Base-by-base conservation (phyloP, 2,329 filamentous ascomycete genomes). In the Cadophora gregata region DNA sequence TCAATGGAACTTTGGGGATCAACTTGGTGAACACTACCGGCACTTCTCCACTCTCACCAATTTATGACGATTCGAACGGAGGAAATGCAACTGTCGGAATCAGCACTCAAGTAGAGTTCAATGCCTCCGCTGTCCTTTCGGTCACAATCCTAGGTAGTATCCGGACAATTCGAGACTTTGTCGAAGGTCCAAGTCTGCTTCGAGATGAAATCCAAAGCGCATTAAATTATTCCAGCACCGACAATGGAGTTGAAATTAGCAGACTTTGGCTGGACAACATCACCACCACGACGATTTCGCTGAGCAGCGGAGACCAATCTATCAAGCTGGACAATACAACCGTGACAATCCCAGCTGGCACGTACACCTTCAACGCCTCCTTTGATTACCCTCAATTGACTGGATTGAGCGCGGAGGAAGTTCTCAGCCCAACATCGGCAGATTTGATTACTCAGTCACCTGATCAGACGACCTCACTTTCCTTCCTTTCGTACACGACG, bases 301-400 rank as follows among this genome's bases (percentile, higher is more conserved):
- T 90, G 51, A 76, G 78, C 1, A 81, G 82, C 0, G 72, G 71
- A 6, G 68, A 69, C 1, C 67, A 75, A 14, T 62, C 76, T 66
- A 78, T 84, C 14, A 75, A 73, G 4, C 74, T 86, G 12, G 69
- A 78, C 7, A 80, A 83, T 62, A 75, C 75, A 19, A 84, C 78
- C 0, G 65, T 86, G 25, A 75, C 69, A 1, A 85, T 90, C 56
- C 79, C 79, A 0, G 76, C 82, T 0, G 88, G 88, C 0, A 80
- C 80, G 4, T 90, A 90, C 73, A 75, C 77, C 4, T 88, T 90
- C 74, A 82, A 82, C 1, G 86, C 87, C 0, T 83, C 83, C 2
- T 86, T 86, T 77, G 85, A 89, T 72, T 90, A 90, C 69, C 86
- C 87, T 1, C 87, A 90, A 69, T 78, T 89, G 3, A 78, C 82